Conservation (phyloP, 2,329 filamentous ascomycete genomes). For the Parastagonospora nodorum region DNA sequence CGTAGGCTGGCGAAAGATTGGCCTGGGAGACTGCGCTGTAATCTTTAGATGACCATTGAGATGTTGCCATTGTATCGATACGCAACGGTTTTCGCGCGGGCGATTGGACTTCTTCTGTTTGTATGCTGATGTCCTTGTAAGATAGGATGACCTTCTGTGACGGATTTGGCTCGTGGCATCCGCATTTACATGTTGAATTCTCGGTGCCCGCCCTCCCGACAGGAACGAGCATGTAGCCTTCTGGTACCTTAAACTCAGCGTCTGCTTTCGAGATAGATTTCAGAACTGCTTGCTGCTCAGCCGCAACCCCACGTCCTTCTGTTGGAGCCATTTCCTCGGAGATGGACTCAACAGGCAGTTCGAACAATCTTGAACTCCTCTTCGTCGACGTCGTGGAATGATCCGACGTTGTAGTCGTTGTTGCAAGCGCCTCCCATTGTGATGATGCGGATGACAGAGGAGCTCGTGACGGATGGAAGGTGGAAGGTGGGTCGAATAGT, state of each 20-base stretch:
- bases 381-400: neutral
- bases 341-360: neutral
- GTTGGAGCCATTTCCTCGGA: neutral
- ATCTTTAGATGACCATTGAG: conserved; percentile 6
- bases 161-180: conserved; percentile 8
- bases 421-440: neutral
- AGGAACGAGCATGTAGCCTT: conserved; percentile 1
- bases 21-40: conserved; percentile 18
- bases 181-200: conserved; percentile 17
- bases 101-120: conserved; percentile 25
- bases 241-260: neutral
- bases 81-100: conserved; percentile 12
- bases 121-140: conserved; percentile 29
- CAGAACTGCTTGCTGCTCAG: no score
- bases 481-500: conserved; percentile 11
- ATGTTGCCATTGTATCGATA: conserved; percentile 15
- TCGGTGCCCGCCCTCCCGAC: neutral
- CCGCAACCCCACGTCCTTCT: no score
- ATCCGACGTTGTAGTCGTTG: neutral
- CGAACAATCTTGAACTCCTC: neutral
- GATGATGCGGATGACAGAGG: conserved; percentile 11
- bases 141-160: neutral
- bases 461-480: conserved; percentile 5
- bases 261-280: no score
- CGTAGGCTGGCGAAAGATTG: conserved; percentile 19